phyloP scores from a whole-genome alignment of 257 asterid species.

The Eustoma russellianum region DNA sequence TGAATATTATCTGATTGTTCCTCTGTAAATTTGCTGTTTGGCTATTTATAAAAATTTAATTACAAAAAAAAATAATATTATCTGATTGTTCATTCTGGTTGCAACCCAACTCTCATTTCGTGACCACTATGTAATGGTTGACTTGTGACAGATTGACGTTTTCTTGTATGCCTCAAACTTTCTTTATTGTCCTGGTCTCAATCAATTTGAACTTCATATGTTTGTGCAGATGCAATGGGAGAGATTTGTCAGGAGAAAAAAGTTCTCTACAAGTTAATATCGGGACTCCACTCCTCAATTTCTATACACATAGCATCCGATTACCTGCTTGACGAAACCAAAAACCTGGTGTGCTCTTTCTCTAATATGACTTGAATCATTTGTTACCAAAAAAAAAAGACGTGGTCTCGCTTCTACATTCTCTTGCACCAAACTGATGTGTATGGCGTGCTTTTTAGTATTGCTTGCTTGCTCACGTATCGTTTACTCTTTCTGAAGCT shows the following conservation, averaged over 20 bases:
- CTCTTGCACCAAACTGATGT: not conserved
- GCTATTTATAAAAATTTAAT: too few species aligned
- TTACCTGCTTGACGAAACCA: constrained; percentile 54
- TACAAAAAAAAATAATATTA: too few species aligned
- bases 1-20: too few species aligned
- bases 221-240: constrained; percentile 41
- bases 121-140: too few species aligned
- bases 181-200: not conserved
- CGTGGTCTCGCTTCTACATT: not conserved
- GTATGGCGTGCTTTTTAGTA: not conserved
- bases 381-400: not conserved
- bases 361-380: not conserved
- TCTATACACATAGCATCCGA: constrained; percentile 59
- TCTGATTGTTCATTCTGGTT: too few species aligned
- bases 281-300: constrained; percentile 77
- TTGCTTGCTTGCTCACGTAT: not conserved
- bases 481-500: not conserved
- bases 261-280: constrained; percentile 54
- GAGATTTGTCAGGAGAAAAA: constrained; percentile 57
- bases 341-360: constrained; percentile 33
- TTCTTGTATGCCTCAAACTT: not conserved
- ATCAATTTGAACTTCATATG: not conserved
- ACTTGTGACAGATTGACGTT: too few species aligned
- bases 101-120: too few species aligned
- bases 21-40: too few species aligned